Base-by-base conservation (phyloP, 2,329 filamentous ascomycete genomes). In the Byssothecium circinans region DNA sequence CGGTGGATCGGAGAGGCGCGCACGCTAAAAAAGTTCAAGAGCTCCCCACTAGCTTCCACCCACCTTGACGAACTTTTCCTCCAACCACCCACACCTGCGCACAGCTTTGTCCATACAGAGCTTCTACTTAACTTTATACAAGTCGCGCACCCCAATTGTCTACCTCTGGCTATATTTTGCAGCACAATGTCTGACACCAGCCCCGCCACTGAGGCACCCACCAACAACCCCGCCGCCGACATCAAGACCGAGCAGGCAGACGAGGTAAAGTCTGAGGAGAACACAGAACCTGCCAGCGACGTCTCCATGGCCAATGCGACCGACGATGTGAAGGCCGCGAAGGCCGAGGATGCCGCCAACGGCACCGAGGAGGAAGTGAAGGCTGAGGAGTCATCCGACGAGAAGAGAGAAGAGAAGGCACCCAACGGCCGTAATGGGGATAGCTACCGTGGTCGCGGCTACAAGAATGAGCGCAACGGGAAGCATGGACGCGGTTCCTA, bases 141-240 rank as follows among this genome's bases (percentile, higher is more conserved):
- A n/a, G n/a, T n/a, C n/a, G n/a, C n/a, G n/a, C n/a, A n/a, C n/a
- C n/a, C n/a, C 32, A 20, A 8, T 7, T 12, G 35, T 18, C 8
- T 19, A 19, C 15, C 23, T 32, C 29, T 14, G 14, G 12, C 29
- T 32, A 12, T 32, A 14, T 32, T 14, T 12, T n/a, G 29, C 27
- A 47, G 43, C 38, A 44, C 20, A 17, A 65, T 64, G 61, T 56
- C 61, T 48, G 60, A 64, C 58, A 56, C 49, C 18, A 42, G 54
- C 22, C 15, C 41, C 23, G 50, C 41, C 23, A 53, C 53, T 35
- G 55, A 54, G 36, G 52, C 53, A 42, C 48, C 54, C 22, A 48
- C 53, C 33, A 38, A 50, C 41, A 57, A 54, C 54, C 56, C 62
- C 56, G 41, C 58, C 44, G 52, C 54, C 48, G 49, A 40, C 33